Evolutionary conservation across 305 asterid species (phyloP), one percentile per base, ranked within the genome.

Genomic region (Vinca major): DNA sequence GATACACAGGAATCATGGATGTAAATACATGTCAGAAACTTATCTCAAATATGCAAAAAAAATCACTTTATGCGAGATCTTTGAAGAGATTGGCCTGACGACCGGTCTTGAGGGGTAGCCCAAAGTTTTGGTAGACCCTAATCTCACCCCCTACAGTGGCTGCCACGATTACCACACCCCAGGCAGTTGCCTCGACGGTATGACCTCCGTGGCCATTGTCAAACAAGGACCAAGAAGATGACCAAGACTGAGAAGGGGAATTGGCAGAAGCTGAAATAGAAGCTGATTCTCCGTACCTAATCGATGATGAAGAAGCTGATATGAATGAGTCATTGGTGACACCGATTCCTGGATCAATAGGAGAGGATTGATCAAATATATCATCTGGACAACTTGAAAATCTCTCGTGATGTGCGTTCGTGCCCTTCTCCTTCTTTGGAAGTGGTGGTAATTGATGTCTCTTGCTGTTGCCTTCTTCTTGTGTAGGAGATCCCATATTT

Each of bases 111-210:
- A 86, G 63, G 39, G 98, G 98, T 74, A 90, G 79, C 61, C 98
- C 98, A 47, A 93, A 86, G 79, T 93, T 93, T 71, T 93, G 99
- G 68, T 82, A 88, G 4, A 93, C 95, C 64, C 87, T 81, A 44
- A 93, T 89, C 57, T 93, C 95, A 66, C 99, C 99, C 37, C 89
- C 91, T 57, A 85, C 39, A 77, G 91, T 83, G 39, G 97, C 96
- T 51, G 99, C 79, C 43, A 91, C 87, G 63, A 93, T 86, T 55
- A 86, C 97, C 81, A 79, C 47, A 2, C 99, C 99, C 97, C 99
- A 93, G 7, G 99, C 96, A 12, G 97, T 88, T 53, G 96, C 97
- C 75, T 86, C 91, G 17, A 86, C 79, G 9, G 89, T 80, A 14
- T 78, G 78, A 62, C 75, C 81, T 43, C 89, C 91, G 36, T 80